Conservation (phyloP, 108 stramenopile species). For the Nitzschia sp. region DNA sequence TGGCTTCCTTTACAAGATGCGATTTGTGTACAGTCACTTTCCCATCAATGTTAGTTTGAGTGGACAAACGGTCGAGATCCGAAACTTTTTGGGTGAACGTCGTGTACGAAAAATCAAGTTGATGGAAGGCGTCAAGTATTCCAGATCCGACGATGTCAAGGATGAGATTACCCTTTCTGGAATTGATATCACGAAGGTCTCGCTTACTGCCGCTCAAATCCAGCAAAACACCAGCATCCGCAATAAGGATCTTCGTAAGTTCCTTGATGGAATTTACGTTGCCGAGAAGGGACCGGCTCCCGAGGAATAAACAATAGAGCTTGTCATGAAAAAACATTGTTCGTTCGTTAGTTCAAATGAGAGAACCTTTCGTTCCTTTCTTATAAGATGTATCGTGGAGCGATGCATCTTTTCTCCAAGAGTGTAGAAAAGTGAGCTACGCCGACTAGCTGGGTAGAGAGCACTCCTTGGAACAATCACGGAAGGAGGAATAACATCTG, state of each 20-base stretch:
- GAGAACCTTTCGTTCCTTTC: too few species aligned
- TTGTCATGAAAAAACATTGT: too few species aligned
- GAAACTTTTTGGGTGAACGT: conserved; percentile 99
- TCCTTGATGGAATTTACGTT: conserved; percentile 99
- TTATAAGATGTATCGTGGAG: too few species aligned
- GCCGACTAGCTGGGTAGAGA: too few species aligned
- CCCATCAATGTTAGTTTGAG: conserved; percentile 96
- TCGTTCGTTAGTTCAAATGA: too few species aligned
- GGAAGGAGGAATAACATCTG: too few species aligned
- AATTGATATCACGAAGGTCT: conserved; percentile 97
- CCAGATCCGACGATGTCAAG: conserved; percentile 94
- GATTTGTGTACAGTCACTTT: conserved; percentile 99
- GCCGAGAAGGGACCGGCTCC: conserved; percentile 91
- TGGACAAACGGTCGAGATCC: conserved; percentile 92
- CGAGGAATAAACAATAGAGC: conserved; percentile 45
- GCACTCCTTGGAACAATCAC: too few species aligned
- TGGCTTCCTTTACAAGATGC: conserved; percentile 99
- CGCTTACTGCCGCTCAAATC: conserved; percentile 93
- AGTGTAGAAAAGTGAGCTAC: too few species aligned
- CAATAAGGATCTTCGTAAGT: conserved; percentile 99
- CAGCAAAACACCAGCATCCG: conserved; percentile 95
- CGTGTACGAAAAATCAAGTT: conserved; percentile 92
- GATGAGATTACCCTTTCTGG: conserved; percentile 97
- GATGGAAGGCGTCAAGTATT: conserved; percentile 90
- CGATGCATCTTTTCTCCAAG: too few species aligned